Evolutionary conservation across 805 yeast species (phyloP).

Genomic region (Pichia nanzhaoensis): DNA sequence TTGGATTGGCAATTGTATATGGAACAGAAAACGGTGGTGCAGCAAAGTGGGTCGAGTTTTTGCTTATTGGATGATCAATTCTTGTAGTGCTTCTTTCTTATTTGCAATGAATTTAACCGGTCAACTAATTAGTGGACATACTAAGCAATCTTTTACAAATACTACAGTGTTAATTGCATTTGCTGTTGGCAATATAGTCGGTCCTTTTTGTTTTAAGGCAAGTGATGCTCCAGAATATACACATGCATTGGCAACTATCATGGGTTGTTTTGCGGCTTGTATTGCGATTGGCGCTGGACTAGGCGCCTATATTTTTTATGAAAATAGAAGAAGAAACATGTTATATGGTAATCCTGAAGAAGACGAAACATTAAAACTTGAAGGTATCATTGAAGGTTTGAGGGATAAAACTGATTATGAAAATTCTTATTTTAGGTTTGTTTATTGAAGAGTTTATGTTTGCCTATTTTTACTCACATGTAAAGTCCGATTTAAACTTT

Average conservation of each 20-base stretch:
- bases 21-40: constrained; percentile 16
- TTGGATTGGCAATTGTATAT: constrained; percentile 15
- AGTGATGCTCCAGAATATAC: constrained; percentile 40
- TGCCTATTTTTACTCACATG: too few species aligned
- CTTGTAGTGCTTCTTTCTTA: constrained; percentile 29
- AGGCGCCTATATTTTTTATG: constrained; percentile 27
- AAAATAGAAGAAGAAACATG: constrained; percentile 37
- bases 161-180: constrained; percentile 39
- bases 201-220: constrained; percentile 47
- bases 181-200: constrained; percentile 42
- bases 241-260: constrained; percentile 33
- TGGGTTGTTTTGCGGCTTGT: constrained; percentile 35
- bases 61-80: constrained; percentile 32
- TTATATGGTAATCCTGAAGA: constrained; percentile 23
- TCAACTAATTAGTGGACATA: constrained; percentile 41
- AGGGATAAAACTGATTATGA: constrained; percentile 27
- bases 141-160: constrained; percentile 43
- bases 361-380: constrained; percentile 22
- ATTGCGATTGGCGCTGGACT: constrained; percentile 26
- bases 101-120: constrained; percentile 24
- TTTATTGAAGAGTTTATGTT: too few species aligned
- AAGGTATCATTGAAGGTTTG: constrained; percentile 29
- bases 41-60: constrained; percentile 27
- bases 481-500: too few species aligned
- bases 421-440: constrained; percentile 26